Conservation (phyloP, 2,329 filamentous ascomycete species). For the Pyrenophora teres region DNA sequence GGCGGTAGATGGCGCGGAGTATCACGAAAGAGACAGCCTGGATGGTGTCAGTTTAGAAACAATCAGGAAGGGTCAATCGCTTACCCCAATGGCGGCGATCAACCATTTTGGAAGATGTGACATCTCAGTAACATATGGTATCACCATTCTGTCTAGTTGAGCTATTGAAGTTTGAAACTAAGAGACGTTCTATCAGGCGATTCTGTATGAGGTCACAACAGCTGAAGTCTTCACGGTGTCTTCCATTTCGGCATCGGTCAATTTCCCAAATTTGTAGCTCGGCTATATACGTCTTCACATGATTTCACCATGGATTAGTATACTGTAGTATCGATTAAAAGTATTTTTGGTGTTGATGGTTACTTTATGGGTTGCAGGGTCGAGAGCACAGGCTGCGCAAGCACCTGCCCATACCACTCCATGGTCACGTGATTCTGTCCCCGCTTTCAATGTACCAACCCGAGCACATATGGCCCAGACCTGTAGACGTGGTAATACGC, state of each 20-base stretch:
- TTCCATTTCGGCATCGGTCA: background rate
- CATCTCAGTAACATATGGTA: background rate
- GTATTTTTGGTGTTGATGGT: too few relatives aligned
- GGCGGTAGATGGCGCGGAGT: constrained; percentile 19
- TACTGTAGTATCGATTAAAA: too few relatives aligned
- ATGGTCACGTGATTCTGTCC: too few relatives aligned
- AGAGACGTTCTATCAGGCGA: too few relatives aligned
- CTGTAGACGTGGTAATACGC: too few relatives aligned
- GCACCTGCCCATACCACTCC: too few relatives aligned
- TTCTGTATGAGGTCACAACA: too few relatives aligned
- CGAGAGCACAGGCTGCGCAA: too few relatives aligned
- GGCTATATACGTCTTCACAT: background rate
- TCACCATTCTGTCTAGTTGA: background rate
- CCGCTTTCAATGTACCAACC: too few relatives aligned
- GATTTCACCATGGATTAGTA: background rate
- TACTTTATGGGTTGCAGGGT: too few relatives aligned
- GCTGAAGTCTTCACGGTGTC: background rate
- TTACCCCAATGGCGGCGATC: background rate
- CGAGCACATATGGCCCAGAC: too few relatives aligned
- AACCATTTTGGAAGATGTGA: background rate
- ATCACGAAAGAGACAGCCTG: background rate
- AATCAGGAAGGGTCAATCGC: background rate
- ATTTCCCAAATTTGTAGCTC: background rate
- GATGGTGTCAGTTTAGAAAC: background rate
- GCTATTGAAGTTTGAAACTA: too few relatives aligned